Base-by-base conservation (phyloP, 306 rosid species). In the Quercus alba region DNA sequence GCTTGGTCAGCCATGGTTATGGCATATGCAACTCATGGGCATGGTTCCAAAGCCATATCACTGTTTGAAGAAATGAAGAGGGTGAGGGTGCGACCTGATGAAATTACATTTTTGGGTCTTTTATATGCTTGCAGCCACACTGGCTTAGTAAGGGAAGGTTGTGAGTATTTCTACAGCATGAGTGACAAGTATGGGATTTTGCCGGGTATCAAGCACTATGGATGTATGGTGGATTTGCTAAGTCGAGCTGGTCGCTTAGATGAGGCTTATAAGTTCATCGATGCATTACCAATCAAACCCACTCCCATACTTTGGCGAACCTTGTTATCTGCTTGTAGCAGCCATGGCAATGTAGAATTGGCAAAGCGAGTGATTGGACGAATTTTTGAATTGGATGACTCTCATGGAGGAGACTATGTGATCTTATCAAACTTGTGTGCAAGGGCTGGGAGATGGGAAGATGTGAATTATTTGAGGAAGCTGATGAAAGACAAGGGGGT, bases 351-450 rank as follows among this genome's bases (percentile, higher is more conserved):
- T 86, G 88, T 89, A 59, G 97, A 89, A 80, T 80, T 94, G 87
- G 98, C 84, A 57, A 86, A 87, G 86, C 90, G 13, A 41, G 97
- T 88, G 52, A 84, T 85, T 26, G 83, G 78, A 66, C 84, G 85
- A 67, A 85, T 94, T 73, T 88, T 84, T 81, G 92, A 85, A 82
- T 33, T 94, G 71, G 97, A 92, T 80, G 91, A 88, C 77, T 85
- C 97, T 57, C 94, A 94, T 38, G 93, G 97, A 56, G 98, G 98
- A 44, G 98, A 94, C 82, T 92, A 94, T 77, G 94, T 92, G 57
- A 82, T 94, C 77, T 70, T 94, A 72, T 94, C 97, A 10, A 94
- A 94, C 86, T 86, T 92, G 84, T 90, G 82, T 61, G 94, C 93
- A 56, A 87, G 84, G 77, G 79, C 82, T 5, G 97, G 94, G 68